Conservation (phyloP, 345 rosid species). For the Eucalyptus dawsonii region DNA sequence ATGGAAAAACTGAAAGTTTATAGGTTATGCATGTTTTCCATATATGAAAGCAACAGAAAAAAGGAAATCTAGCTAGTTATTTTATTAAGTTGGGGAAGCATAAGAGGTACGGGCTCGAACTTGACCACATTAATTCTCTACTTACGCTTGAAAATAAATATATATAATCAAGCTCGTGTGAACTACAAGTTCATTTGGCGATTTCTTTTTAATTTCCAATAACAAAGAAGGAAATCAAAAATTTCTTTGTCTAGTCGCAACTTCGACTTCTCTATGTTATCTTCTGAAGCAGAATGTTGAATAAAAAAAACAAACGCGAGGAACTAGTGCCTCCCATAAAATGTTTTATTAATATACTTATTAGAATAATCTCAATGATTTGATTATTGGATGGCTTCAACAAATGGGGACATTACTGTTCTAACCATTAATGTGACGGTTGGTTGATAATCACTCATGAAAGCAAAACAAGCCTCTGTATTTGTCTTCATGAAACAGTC, state of each 20-base stretch:
- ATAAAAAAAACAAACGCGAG: neutral
- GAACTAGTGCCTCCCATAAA: neutral
- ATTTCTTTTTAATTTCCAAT: neutral
- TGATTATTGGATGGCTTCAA: neutral
- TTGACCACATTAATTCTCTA: neutral
- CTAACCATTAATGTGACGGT: neutral
- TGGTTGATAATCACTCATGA: neutral
- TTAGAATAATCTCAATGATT: neutral
- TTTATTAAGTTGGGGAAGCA: neutral
- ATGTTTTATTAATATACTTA: neutral
- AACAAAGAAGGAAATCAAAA: neutral
- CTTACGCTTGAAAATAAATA: neutral
- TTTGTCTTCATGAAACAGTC: neutral
- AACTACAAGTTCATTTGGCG: neutral
- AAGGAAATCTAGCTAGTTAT: neutral
- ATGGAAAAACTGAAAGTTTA: neutral
- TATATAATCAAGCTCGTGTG: neutral
- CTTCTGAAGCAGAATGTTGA: neutral
- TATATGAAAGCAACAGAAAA: neutral
- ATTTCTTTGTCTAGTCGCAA: neutral
- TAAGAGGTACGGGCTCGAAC: neutral
- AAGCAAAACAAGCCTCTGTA: neutral
- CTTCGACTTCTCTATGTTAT: neutral
- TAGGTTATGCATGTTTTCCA: neutral
- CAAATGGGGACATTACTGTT: neutral